Evolutionary conservation across 768 basidiomycete genomes (phyloP), one percentile per base, ranked within the genome.

Genomic region (Tylopilus cervinicoccineus): DNA sequence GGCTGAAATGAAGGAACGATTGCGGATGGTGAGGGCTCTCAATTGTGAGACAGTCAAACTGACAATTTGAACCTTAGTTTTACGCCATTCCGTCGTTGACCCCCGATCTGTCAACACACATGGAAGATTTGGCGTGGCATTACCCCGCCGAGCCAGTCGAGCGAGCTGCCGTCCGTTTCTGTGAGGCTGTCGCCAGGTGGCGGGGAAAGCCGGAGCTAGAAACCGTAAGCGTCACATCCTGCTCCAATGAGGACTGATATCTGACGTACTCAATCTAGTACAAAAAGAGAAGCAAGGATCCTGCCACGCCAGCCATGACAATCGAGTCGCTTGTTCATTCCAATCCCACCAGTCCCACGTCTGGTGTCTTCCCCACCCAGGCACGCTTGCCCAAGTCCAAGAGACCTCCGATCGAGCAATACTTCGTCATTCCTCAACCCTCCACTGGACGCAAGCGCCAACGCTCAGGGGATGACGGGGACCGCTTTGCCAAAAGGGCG

Each of bases 101-200:
- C 0, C 83, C 83, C 0, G 87, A 91, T 62, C 72, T 91, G 20
- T 78, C 84, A 4, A 86, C 83, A 1, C 87, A 91, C 55, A 81
- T 91, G 80, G 86, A 88, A 60, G 70, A 69, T 47, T 38, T 70
- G 24, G 86, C 87, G 2, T 84, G 83, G 80, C 79, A 81, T 56
- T 92, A 83, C 61, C 88, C 90, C 26, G 82, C 85, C 1, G 88
- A 92, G 57, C 84, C 87, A 19, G 78, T 91, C 14, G 89, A 93
- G 59, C 76, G 88, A 17, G 83, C 85, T 24, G 81, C 86, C 0
- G 73, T 89, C 6, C 72, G 87, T 42, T 93, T 88, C 59, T 89
- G 84, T 59, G 89, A 93, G 61, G 87, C 87, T 29, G 76, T 92
- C 37, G 81, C 86, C 2, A 78, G 77, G 44, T 93, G 89, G 90